phyloP scores from a whole-genome alignment of 805 yeast species.

The Candida tibetensis region DNA sequence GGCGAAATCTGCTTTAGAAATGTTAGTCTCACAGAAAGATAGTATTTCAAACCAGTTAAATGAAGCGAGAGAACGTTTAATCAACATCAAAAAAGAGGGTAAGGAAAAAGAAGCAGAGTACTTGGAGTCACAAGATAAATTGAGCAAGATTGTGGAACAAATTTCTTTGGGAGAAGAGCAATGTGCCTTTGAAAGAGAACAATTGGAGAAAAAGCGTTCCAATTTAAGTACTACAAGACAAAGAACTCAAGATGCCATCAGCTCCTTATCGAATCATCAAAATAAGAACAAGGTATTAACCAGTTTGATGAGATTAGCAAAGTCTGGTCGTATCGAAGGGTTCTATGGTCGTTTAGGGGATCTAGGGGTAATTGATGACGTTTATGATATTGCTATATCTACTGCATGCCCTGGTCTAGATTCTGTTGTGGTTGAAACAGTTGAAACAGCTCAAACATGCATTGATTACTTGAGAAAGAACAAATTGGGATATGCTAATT shows the following conservation, averaged over 20 bases:
- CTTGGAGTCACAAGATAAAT: conserved; percentile 45
- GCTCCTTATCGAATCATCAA: conserved; percentile 53
- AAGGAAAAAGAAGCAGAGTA: conserved; percentile 48
- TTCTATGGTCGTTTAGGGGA: conserved; percentile 91
- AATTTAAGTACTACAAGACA: conserved; percentile 56
- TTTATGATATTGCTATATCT: conserved; percentile 89
- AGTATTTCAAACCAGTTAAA: conserved; percentile 45
- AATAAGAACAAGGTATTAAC: conserved; percentile 72
- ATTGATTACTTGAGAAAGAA: conserved; percentile 80
- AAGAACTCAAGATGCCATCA: conserved; percentile 63
- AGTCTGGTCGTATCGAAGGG: conserved; percentile 80
- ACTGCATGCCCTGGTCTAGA: conserved; percentile 92
- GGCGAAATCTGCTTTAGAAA: conserved; percentile 61
- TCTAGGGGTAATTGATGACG: conserved; percentile 83
- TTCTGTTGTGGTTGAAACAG: conserved; percentile 86
- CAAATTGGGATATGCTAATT: conserved; percentile 84
- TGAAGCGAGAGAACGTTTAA: conserved; percentile 42
- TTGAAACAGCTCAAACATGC: conserved; percentile 56
- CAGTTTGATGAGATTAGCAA: conserved; percentile 65
- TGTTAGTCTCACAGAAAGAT: conserved; percentile 47
- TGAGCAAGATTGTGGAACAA: conserved; percentile 50
- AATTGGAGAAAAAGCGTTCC: conserved; percentile 52
- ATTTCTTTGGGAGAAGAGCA: conserved; percentile 58
- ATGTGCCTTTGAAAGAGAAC: conserved; percentile 45
- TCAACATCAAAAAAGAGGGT: conserved; percentile 46